phyloP scores from a whole-genome alignment of 345 rosid species.

The Gossypium mustelinum region DNA sequence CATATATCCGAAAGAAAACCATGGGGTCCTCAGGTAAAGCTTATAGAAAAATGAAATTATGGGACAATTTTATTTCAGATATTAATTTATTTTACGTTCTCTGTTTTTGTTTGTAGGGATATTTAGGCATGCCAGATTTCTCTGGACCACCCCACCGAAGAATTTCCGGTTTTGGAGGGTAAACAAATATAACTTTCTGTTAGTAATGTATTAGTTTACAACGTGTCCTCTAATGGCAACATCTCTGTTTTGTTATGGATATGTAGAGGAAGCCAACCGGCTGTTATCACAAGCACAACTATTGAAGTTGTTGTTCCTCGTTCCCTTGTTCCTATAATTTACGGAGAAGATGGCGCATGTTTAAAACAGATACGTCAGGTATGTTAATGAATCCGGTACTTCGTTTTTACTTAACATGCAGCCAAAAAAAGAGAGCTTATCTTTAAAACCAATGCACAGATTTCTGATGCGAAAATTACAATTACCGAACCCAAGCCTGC shows the following conservation, averaged over 20 bases:
- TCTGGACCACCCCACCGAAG: slow-evolving; percentile 50
- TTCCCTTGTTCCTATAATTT: slow-evolving; percentile 53
- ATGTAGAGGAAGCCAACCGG: slow-evolving; percentile 42
- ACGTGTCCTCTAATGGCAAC: slow-evolving; percentile 5
- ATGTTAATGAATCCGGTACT: slow-evolving; percentile 7
- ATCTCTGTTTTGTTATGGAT: slow-evolving; percentile 2
- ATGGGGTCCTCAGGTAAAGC: slow-evolving; percentile 67
- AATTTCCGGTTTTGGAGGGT: slow-evolving; percentile 54
- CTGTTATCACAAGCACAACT: slow-evolving; percentile 64
- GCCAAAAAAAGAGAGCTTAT: not conserved
- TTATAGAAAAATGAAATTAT: not conserved
- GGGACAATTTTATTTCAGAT: slow-evolving; percentile 2
- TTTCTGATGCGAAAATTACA: slow-evolving; percentile 63
- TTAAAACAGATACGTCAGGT: slow-evolving; percentile 72
- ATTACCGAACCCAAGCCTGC: slow-evolving; percentile 58
- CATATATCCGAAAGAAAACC: slow-evolving; percentile 57
- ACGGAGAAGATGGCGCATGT: slow-evolving; percentile 74
- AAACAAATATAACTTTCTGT: slow-evolving; percentile 9
- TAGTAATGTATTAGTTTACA: not conserved
- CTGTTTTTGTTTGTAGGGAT: slow-evolving; percentile 39
- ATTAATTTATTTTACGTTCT: slow-evolving; percentile 11
- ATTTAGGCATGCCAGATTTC: slow-evolving; percentile 45
- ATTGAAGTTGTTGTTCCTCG: slow-evolving; percentile 77
- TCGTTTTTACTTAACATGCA: not conserved
- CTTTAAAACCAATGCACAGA: slow-evolving; percentile 27